These are phyloP conservation scores for Yamagishiella unicocca DNA, from an alignment of 139 green algal species.

Conservation along the genomic window DNA sequence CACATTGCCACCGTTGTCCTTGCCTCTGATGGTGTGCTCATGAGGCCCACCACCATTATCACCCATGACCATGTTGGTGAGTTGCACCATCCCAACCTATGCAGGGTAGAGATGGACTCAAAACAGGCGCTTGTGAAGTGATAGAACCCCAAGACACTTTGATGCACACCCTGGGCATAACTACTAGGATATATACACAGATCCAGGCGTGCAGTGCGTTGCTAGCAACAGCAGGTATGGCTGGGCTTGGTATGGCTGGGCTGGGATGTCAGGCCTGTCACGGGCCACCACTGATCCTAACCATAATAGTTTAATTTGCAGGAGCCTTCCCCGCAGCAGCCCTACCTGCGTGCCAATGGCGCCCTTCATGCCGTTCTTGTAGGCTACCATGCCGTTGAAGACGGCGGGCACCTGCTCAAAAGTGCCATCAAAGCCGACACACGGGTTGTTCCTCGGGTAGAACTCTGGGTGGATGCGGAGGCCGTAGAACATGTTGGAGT, in stretches of 20 bases:
- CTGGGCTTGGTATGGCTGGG: too few relatives aligned
- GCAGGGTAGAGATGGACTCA: too few relatives aligned
- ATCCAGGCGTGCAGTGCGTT: too few relatives aligned
- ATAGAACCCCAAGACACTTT: too few relatives aligned
- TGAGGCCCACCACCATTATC: constrained; percentile 68
- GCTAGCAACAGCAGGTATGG: too few relatives aligned
- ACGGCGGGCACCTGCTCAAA: constrained; percentile 47
- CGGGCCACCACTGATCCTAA: too few relatives aligned
- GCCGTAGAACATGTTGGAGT: constrained; percentile 80
- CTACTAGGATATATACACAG: too few relatives aligned
- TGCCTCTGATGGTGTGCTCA: constrained; percentile 66
- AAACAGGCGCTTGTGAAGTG: too few relatives aligned
- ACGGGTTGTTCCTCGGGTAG: constrained; percentile 56
- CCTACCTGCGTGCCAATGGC: constrained; percentile 60
- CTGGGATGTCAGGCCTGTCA: too few relatives aligned
- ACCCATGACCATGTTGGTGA: constrained; percentile 62
- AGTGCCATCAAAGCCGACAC: constrained; percentile 29
- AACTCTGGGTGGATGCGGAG: constrained; percentile 65
- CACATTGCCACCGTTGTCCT: constrained; percentile 66
- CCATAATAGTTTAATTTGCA: too few relatives aligned
- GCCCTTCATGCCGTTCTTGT: constrained; percentile 81
- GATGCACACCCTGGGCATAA: too few relatives aligned
- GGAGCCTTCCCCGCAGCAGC: too few relatives aligned
- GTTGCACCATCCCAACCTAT: constrained; percentile 61
- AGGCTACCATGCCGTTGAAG: constrained; percentile 61